Evolutionary conservation across 208 protist genomes (phyloP).

Genomic region (Porcisia deanei): DNA sequence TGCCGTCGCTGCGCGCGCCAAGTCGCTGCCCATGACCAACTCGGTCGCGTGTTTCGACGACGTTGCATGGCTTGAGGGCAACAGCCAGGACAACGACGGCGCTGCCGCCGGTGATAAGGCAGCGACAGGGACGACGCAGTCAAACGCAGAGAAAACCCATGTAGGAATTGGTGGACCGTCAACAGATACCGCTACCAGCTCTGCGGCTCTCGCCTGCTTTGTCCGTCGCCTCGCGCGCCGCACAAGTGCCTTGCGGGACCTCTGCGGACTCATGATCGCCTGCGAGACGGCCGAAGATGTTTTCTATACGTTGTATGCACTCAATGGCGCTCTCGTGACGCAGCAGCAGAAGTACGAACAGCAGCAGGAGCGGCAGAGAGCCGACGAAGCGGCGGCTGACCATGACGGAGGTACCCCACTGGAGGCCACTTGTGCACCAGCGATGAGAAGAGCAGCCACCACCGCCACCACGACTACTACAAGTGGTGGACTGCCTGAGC

Average conservation of each 20-base stretch:
- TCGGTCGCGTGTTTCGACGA: background rate
- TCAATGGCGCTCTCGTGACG: conserved; percentile 33
- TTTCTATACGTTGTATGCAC: conserved; percentile 40
- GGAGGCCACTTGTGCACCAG: background rate
- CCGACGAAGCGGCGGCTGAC: background rate
- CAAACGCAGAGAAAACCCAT: background rate
- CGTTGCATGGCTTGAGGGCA: background rate
- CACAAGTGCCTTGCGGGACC: conserved; percentile 49
- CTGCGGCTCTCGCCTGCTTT: conserved; percentile 1
- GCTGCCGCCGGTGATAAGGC: background rate
- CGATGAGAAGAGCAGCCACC: background rate
- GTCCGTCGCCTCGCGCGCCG: conserved; percentile 27
- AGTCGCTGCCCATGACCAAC: conserved; percentile 15
- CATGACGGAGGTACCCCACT: background rate
- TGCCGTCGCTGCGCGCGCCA: background rate
- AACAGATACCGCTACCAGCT: background rate
- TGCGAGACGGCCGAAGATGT: conserved; percentile 55
- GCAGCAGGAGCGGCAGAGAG: conserved; percentile 16
- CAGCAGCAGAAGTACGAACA: conserved; percentile 21
- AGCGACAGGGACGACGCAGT: background rate
- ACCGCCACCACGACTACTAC: background rate
- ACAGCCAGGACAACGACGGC: background rate
- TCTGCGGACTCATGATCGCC: conserved; percentile 49
- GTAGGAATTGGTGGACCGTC: background rate
- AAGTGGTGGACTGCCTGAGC: conserved; percentile 35